Conservation (phyloP, 257 asterid genomes). For the Catharanthus roseus region DNA sequence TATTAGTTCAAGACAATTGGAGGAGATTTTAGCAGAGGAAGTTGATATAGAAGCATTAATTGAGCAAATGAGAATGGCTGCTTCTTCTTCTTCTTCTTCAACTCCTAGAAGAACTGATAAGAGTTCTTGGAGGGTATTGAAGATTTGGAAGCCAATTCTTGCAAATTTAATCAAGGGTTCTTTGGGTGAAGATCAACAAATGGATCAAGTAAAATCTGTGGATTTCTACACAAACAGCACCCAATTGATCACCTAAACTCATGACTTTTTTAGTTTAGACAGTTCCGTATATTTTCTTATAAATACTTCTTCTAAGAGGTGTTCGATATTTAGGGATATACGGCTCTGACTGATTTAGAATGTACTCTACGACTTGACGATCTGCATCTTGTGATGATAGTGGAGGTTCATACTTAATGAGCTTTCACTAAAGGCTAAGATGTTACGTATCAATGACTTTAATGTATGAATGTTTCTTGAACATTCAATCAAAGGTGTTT, state of each 20-base stretch:
- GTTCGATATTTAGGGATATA: too few species aligned
- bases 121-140: conserved; percentile 35
- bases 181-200: conserved; percentile 7
- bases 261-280: too few species aligned
- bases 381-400: not conserved
- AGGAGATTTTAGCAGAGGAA: conserved; percentile 51
- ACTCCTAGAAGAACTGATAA: conserved; percentile 16
- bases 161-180: conserved; percentile 21
- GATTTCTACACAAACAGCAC: conserved; percentile 10
- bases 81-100: conserved; percentile 17
- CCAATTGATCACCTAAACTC: too few species aligned
- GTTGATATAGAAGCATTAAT: conserved; percentile 57
- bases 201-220: conserved; percentile 8
- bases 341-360: too few species aligned
- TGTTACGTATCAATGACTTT: not conserved
- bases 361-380: too few species aligned
- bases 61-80: conserved; percentile 68
- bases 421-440: not conserved
- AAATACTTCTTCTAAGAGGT: too few species aligned
- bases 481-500: not conserved
- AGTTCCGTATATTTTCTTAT: too few species aligned
- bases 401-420: conserved; percentile 9
- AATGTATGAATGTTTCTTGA: not conserved
- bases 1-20: conserved; percentile 44
- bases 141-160: conserved; percentile 25